Conservation (phyloP, 1,284 basidiomycete species). For the Fomitopsis schrenkii region DNA sequence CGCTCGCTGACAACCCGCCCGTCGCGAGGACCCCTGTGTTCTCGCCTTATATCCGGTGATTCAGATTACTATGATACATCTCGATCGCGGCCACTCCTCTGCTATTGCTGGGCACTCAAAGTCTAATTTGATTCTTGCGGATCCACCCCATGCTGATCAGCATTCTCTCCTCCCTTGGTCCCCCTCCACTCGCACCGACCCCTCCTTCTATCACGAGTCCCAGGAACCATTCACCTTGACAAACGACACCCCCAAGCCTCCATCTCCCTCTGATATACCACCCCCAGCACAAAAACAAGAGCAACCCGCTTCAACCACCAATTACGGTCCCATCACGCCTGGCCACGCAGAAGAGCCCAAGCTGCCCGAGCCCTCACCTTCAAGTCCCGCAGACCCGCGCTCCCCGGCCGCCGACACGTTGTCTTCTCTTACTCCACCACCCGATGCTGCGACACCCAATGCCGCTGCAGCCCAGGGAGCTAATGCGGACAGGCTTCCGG, state of each 20-base stretch:
- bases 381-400: conserved; percentile 20
- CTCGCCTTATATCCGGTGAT: conserved; percentile 27
- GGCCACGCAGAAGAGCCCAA: conserved; percentile 25
- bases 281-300: conserved; percentile 1
- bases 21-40: conserved; percentile 15
- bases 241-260: conserved; percentile 20
- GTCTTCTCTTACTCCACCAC: conserved; percentile 29
- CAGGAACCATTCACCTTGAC: conserved; percentile 23
- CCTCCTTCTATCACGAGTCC: conserved; percentile 26
- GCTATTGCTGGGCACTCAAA: conserved; percentile 37
- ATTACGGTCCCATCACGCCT: conserved; percentile 16
- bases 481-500: conserved; percentile 22
- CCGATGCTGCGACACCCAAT: conserved; percentile 25
- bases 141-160: conserved; percentile 32
- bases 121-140: conserved; percentile 43
- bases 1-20: conserved; percentile 21
- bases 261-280: conserved; percentile 21
- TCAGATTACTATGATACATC: conserved; percentile 46
- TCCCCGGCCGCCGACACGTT: conserved; percentile 23
- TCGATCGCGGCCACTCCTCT: conserved; percentile 50
- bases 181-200: conserved; percentile 28
- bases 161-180: conserved; percentile 40
- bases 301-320: conserved; percentile 3
- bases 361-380: conserved; percentile 20
- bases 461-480: conserved; percentile 18